A percentile compares a stretch with the other conserved stretches of the same genome.
Evolutionary conservation across 2,329 filamentous ascomycete species (phyloP).

Genomic region (Fusarium anthophilum): DNA sequence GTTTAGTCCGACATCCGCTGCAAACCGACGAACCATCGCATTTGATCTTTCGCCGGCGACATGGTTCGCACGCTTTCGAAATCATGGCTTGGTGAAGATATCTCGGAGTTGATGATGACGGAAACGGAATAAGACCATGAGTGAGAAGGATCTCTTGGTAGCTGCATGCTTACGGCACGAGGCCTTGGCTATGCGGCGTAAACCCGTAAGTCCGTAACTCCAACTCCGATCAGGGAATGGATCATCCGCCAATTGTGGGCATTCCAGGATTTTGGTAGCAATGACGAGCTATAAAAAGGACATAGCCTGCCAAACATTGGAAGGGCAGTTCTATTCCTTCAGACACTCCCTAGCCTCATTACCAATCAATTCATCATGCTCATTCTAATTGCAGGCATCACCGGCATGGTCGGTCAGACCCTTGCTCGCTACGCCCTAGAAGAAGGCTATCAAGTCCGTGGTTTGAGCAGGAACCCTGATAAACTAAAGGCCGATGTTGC

Average conservation of each 20-base stretch:
- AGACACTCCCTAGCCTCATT: rapidly evolving
- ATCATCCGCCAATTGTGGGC: neutral
- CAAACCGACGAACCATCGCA: neutral
- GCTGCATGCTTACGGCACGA: neutral
- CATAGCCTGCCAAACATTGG: rapidly evolving
- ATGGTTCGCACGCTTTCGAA: neutral
- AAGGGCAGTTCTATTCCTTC: rapidly evolving
- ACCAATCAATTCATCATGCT: neutral
- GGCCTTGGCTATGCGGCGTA: neutral
- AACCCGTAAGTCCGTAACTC: neutral
- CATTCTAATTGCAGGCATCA: conserved; percentile 2
- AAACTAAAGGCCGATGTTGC: neutral
- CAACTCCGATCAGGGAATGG: neutral
- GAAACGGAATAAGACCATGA: rapidly evolving
- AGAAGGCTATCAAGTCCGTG: neutral
- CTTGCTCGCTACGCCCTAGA: neutral
- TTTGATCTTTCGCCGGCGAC: neutral
- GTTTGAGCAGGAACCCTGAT: neutral
- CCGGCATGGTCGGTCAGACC: conserved; percentile 5
- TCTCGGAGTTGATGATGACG: neutral
- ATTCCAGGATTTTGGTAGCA: neutral
- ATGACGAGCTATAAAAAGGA: neutral
- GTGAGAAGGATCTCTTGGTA: neutral
- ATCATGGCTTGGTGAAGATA: neutral
- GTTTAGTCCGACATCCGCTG: neutral